A percentile compares a stretch with the other conserved stretches of the same genome.
Conservation (phyloP, 495 filamentous ascomycete genomes). For the Astrothelium macrocarpum region DNA sequence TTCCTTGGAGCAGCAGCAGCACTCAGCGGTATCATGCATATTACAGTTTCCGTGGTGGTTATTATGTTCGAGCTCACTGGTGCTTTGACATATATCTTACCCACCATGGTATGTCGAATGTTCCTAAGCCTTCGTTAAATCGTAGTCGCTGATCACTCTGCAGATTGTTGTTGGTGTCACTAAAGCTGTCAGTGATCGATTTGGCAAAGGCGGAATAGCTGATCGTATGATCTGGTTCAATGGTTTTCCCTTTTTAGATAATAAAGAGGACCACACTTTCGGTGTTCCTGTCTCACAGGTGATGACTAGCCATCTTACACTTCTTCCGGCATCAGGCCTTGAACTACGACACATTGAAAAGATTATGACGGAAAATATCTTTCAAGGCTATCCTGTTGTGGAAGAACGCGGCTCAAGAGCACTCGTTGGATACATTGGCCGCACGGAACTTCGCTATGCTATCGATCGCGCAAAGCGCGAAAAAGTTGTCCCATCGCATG, state of each 20-base stretch:
- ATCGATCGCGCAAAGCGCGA: constrained; percentile 73
- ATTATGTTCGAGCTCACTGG: constrained; percentile 98
- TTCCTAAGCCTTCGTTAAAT: background rate
- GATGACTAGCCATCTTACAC: constrained; percentile 73
- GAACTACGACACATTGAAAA: constrained; percentile 63
- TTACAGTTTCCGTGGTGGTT: constrained; percentile 91
- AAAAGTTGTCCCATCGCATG: constrained; percentile 55
- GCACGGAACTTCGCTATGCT: constrained; percentile 89
- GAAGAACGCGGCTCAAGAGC: constrained; percentile 61
- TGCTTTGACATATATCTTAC: constrained; percentile 88
- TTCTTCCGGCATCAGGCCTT: constrained; percentile 66
- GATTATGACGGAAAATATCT: constrained; percentile 69
- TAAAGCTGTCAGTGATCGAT: constrained; percentile 84
- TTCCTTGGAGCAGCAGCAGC: constrained; percentile 91
- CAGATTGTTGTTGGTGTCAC: constrained; percentile 93
- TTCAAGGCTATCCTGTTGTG: constrained; percentile 91
- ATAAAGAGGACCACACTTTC: constrained; percentile 96
- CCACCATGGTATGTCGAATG: constrained; percentile 63
- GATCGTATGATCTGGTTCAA: constrained; percentile 99
- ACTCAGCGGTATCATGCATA: constrained; percentile 96
- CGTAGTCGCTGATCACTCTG: constrained; percentile 8
- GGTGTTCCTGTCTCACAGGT: constrained; percentile 88
- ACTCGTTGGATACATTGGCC: constrained; percentile 86
- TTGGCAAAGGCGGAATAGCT: constrained; percentile 91
- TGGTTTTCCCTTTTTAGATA: constrained; percentile 94